Evolutionary conservation across 805 yeast genomes (phyloP).

Genomic region (Starmerella lactis-condensi): DNA sequence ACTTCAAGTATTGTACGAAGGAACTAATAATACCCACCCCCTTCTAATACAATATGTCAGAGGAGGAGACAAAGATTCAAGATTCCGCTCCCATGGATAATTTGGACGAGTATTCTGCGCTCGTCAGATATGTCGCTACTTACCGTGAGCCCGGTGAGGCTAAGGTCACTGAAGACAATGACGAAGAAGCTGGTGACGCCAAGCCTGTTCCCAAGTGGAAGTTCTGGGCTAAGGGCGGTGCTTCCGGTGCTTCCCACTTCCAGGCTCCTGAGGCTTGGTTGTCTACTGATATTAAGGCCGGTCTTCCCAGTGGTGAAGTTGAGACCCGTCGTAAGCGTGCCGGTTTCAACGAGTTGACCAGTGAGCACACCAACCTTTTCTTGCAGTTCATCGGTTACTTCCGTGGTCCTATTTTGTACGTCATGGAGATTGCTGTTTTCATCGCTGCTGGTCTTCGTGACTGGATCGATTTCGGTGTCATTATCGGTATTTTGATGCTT

Average conservation of each 20-base stretch:
- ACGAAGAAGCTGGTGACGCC: slow-evolving; percentile 42
- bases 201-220: slow-evolving; percentile 44
- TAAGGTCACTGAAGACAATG: slow-evolving; percentile 33
- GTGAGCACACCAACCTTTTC: slow-evolving; percentile 63
- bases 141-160: slow-evolving; percentile 26
- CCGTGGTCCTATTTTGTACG: slow-evolving; percentile 88
- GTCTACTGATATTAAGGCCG: slow-evolving; percentile 59
- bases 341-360: slow-evolving; percentile 77
- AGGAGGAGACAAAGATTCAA: slow-evolving; percentile 15
- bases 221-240: slow-evolving; percentile 36
- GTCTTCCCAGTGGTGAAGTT: slow-evolving; percentile 63
- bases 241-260: slow-evolving; percentile 25
- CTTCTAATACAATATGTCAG: slow-evolving; percentile 19
- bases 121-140: slow-evolving; percentile 23
- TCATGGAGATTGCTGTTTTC: slow-evolving; percentile 88
- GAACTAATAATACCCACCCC: slow-evolving; percentile 12
- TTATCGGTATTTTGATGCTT: slow-evolving; percentile 67
- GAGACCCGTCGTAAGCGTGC: slow-evolving; percentile 70
- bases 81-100: slow-evolving; percentile 26
- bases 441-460: slow-evolving; percentile 92
- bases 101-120: slow-evolving; percentile 24
- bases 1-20: slow-evolving; percentile 14
- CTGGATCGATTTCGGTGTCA: slow-evolving; percentile 98
- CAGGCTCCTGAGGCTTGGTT: slow-evolving; percentile 62
- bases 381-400: slow-evolving; percentile 71